Conservation (phyloP, 768 basidiomycete genomes). For the Filobasidium wieringae region DNA sequence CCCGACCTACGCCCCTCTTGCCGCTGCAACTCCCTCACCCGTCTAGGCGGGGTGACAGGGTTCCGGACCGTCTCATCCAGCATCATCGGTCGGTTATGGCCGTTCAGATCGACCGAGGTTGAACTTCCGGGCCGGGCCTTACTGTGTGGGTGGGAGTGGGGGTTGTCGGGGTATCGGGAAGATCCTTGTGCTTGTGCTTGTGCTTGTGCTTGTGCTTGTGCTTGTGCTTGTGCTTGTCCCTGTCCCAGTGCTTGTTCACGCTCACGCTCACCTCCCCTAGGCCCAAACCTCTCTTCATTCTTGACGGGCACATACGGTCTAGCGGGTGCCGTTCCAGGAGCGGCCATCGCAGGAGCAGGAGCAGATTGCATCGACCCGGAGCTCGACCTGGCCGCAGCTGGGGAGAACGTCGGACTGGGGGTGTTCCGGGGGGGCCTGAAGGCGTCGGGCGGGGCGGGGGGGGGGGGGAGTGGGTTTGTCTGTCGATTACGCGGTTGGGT, state of each 20-base stretch:
- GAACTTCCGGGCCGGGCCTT: background rate
- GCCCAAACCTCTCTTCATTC: background rate
- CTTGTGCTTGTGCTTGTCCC: no score
- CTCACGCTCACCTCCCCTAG: background rate
- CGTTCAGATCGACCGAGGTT: background rate
- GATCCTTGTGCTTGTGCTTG: background rate
- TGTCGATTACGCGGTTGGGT: background rate
- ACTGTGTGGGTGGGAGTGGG: background rate
- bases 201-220: background rate
- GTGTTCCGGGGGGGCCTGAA: slow-evolving; percentile 33
- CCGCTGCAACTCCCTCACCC: background rate
- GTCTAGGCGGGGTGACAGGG: slow-evolving; percentile 1
- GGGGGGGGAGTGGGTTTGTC: slow-evolving; percentile 21
- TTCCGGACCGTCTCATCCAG: background rate
- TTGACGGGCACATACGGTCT: background rate
- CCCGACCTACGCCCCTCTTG: background rate
- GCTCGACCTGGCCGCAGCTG: background rate
- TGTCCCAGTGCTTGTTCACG: no score
- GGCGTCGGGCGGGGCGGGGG: slow-evolving; percentile 39
- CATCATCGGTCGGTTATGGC: background rate
- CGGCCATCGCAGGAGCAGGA: slow-evolving; percentile 16
- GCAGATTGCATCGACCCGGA: no score
- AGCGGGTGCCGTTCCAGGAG: slow-evolving; percentile 15
- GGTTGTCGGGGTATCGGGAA: background rate
- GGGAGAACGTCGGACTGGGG: slow-evolving; percentile 15